Evolutionary conservation across 1,284 basidiomycete species (phyloP), one percentile per base, ranked within the genome.

Genomic region (Uromyces viciae-fabae): DNA sequence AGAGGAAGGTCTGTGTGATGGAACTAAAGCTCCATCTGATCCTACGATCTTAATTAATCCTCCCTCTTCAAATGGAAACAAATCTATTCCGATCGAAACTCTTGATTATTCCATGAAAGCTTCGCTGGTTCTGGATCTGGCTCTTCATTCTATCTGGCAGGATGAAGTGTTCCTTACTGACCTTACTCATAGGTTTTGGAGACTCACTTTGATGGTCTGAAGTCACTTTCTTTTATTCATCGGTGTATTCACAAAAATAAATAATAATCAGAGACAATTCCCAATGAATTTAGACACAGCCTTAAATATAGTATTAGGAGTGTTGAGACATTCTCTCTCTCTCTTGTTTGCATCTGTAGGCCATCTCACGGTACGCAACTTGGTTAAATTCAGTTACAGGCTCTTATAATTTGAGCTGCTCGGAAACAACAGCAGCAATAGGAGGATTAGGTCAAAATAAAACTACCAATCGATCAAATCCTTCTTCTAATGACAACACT

Each of bases 101-200:
- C 14, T 31, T 15, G 31, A 31, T 31, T 79, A 79, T 79, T 46
- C 72, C 7, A 25, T 79, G 54, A 72, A 54, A 56, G 77, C 46
- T n/a, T 58, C 77, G 25, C 68, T 52, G 38, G 56, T 42, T 22
- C 40, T 72, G 40, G 66, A 72, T 58, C 54, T 17, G n/a, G 68
- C 40, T 15, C 52, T 79, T 58, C 42, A 62, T 42, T 71, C 56
- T 3, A 28, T 79, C 25, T 79, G 77, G 77, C 77, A 72, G 36
- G 68, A 79, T 71, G 56, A 79, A 49, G 52, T 79, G 14, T 79
- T 79, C 60, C 64, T 79, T 43, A 38, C 68, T 36, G 77, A 79
- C 60, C 68, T 79, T n/a, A 79, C 77, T 62, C 77, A 79, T 72
- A 66, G 68, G 54, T 72, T 79, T 46, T 79, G 77, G 77, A 71